A percentile compares a stretch with the other conserved stretches of the same genome.
Conservation (phyloP, 2,329 filamentous ascomycete species). For the Aspergillus arachidicola region DNA sequence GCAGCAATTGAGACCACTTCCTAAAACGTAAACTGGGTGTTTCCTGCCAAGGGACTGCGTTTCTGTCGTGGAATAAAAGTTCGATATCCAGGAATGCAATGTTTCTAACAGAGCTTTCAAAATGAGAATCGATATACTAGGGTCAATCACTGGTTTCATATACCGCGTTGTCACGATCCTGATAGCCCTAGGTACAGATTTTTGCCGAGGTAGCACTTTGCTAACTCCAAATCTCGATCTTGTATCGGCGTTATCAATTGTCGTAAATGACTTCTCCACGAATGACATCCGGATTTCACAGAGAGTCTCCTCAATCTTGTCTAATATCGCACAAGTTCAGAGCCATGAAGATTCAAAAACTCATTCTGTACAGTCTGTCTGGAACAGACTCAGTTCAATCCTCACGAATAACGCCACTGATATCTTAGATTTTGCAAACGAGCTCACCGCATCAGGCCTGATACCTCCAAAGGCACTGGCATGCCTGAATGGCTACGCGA, state of each 20-base stretch:
- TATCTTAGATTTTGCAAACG: constrained; percentile 8
- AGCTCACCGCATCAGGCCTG: constrained; percentile 16
- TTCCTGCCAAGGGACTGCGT: neutral
- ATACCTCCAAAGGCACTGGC: constrained; percentile 17
- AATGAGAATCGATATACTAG: neutral
- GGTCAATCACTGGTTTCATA: neutral
- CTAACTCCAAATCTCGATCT: neutral
- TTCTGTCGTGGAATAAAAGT: neutral
- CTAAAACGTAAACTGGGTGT: neutral
- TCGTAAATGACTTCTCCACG: constrained; percentile 1
- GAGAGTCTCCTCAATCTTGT: neutral
- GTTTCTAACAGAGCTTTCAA: neutral
- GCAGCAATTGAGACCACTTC: neutral
- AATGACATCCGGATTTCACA: neutral
- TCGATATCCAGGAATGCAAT: neutral
- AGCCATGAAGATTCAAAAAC: neutral
- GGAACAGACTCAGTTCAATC: constrained; percentile 5
- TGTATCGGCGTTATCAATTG: constrained; percentile 5
- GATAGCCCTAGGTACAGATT: neutral
- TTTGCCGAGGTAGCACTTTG: neutral
- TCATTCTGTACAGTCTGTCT: constrained; percentile 2
- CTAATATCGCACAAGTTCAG: neutral
- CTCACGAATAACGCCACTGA: constrained; percentile 5
- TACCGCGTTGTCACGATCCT: neutral
- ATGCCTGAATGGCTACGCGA: constrained; percentile 20